A percentile compares a stretch with the other conserved stretches of the same genome.
These are phyloP conservation scores for Spinacia oleracea DNA, from an alignment of 179 eudicot genomes.

Conservation along the genomic window DNA sequence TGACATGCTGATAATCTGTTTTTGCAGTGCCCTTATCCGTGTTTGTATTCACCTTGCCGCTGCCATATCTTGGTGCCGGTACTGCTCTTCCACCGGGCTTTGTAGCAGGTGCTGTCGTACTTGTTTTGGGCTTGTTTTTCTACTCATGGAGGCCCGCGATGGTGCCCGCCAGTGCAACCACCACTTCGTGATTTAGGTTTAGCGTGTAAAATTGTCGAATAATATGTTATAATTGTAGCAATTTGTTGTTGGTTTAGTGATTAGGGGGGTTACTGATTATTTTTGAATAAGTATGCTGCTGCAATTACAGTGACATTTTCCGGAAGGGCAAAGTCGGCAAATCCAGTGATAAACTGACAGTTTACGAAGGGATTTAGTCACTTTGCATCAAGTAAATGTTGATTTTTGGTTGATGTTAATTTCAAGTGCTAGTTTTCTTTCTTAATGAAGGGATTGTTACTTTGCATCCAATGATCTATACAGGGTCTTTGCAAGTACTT, in stretches of 20 bases:
- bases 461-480: not conserved
- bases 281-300: not conserved
- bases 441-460: not conserved
- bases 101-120: constrained; percentile 64
- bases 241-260: constrained; percentile 13
- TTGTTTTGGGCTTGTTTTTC: constrained; percentile 67
- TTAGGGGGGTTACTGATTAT: not conserved
- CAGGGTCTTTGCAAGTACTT: not conserved
- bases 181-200: constrained; percentile 30
- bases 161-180: constrained; percentile 34
- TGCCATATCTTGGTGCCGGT: constrained; percentile 85
- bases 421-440: not conserved
- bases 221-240: constrained; percentile 4
- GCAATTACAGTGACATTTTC: not conserved
- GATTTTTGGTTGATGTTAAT: not conserved
- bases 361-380: not conserved
- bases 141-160: constrained; percentile 55
- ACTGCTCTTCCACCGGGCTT: constrained; percentile 87
- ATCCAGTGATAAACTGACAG: not conserved
- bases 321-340: not conserved
- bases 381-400: not conserved
- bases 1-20: not conserved
- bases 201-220: not conserved
- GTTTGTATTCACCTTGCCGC: constrained; percentile 74
- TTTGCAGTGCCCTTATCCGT: constrained; percentile 88